Evolutionary conservation across 805 yeast species (phyloP).

Genomic region (Wickerhamomyces bisporus): DNA sequence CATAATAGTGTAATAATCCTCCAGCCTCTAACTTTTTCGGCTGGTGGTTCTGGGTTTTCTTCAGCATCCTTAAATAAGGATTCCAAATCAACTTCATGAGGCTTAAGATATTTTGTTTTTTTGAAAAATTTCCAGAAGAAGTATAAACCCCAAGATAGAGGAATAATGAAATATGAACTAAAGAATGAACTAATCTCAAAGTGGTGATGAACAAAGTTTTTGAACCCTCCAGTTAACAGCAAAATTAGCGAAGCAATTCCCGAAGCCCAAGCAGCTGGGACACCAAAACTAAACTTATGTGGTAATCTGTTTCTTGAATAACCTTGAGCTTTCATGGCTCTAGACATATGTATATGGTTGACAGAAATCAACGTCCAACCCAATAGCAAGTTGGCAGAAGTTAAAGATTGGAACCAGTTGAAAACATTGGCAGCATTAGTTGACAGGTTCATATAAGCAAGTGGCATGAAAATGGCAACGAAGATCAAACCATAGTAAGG

Average conservation of each 20-base stretch:
- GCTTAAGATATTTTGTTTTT: conserved; percentile 26
- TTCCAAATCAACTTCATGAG: conserved; percentile 36
- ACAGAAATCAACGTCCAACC: conserved; percentile 27
- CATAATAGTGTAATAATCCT: conserved; percentile 10
- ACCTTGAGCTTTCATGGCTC: conserved; percentile 37
- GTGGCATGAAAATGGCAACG: conserved; percentile 26
- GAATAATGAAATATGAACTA: conserved; percentile 13
- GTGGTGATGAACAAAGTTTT: conserved; percentile 27
- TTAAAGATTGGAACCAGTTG: conserved; percentile 30
- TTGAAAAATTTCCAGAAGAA: conserved; percentile 29
- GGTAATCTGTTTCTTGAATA: conserved; percentile 28
- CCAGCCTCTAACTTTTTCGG: conserved; percentile 11
- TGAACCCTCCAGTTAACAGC: conserved; percentile 31
- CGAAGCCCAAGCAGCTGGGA: conserved; percentile 27
- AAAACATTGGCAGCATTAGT: conserved; percentile 26
- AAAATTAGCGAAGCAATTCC: conserved; percentile 21
- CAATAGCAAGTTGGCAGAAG: conserved; percentile 26
- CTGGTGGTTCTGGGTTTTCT: conserved; percentile 24
- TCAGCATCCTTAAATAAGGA: conserved; percentile 24
- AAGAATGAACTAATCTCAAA: conserved; percentile 11
- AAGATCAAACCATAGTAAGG: conserved; percentile 28
- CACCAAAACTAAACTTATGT: conserved; percentile 25
- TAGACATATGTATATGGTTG: conserved; percentile 25
- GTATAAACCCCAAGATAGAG: conserved; percentile 24
- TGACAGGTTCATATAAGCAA: conserved; percentile 28